A percentile compares a stretch with the other conserved stretches of the same genome.
Conservation (phyloP, 2,329 filamentous ascomycete species). For the Fusarium sterilihyphosum region DNA sequence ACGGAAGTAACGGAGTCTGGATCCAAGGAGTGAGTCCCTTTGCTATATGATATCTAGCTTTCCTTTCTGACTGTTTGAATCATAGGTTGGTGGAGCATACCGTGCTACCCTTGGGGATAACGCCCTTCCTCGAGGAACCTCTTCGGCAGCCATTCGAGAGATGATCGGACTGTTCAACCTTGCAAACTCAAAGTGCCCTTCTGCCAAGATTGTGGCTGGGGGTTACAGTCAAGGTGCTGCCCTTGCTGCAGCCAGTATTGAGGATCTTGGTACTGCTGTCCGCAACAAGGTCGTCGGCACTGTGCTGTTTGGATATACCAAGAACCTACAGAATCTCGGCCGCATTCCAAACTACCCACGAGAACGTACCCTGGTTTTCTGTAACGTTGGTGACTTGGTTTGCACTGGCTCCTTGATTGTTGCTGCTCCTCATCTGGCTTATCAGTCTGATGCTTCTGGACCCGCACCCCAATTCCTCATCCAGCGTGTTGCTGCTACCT, state of each 20-base stretch:
- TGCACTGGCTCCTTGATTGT: constrained; percentile 49
- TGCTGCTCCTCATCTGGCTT: constrained; percentile 24
- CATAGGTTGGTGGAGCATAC: constrained; percentile 47
- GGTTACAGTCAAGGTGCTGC: constrained; percentile 56
- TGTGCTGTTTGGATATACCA: constrained; percentile 54
- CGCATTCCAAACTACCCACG: constrained; percentile 51
- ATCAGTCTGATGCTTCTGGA: constrained; percentile 20
- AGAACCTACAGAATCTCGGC: constrained; percentile 54
- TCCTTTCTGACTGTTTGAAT: fast-evolving
- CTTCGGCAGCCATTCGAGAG: constrained; percentile 51
- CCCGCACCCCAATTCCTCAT: constrained; percentile 27
- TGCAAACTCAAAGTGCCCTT: constrained; percentile 56
- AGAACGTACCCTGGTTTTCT: constrained; percentile 50
- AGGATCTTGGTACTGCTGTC: constrained; percentile 44
- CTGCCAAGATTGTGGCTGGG: constrained; percentile 54
- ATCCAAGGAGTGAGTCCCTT: constrained; percentile 53
- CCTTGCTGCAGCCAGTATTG: constrained; percentile 53
- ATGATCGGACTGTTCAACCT: constrained; percentile 53
- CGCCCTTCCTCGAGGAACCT: constrained; percentile 50
- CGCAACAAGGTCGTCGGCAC: constrained; percentile 50
- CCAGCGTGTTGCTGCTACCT: constrained; percentile 12
- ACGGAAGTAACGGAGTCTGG: constrained; percentile 45
- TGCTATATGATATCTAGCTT: fast-evolving
- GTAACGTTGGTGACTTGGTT: constrained; percentile 48
- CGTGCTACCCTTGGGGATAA: constrained; percentile 49